phyloP scores from a whole-genome alignment of 768 basidiomycete genomes.

The Calocybe gangraenosa region DNA sequence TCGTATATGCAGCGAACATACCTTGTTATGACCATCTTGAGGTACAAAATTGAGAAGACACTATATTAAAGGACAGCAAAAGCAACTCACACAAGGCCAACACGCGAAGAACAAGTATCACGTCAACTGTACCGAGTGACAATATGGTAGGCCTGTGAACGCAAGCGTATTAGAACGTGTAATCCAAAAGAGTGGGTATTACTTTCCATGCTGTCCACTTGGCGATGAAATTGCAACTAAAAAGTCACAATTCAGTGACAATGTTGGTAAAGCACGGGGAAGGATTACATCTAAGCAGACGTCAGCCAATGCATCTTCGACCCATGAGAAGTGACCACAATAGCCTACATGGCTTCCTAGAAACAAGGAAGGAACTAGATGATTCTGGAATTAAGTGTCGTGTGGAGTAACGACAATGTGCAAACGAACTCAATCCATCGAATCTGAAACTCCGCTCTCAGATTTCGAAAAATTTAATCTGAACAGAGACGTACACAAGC shows the following conservation, averaged over 20 bases:
- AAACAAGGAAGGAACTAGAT: slow-evolving; percentile 2
- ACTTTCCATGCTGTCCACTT: slow-evolving; percentile 19
- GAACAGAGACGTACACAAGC: slow-evolving; percentile 21
- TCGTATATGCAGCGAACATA: background rate
- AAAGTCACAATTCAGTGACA: background rate
- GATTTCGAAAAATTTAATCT: too few species aligned
- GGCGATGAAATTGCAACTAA: slow-evolving; percentile 17
- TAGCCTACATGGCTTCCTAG: slow-evolving; percentile 4
- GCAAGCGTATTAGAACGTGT: background rate
- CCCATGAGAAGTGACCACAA: background rate
- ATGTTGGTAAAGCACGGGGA: background rate
- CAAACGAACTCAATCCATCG: slow-evolving; percentile 17
- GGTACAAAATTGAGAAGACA: background rate
- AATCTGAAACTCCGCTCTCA: too few species aligned
- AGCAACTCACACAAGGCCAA: slow-evolving; percentile 19
- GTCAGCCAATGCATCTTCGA: slow-evolving; percentile 1
- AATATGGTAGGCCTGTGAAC: slow-evolving; percentile 18
- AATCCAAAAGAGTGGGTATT: background rate
- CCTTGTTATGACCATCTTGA: slow-evolving; percentile 14
- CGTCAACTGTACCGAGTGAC: slow-evolving; percentile 18
- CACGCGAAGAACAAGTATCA: slow-evolving; percentile 21
- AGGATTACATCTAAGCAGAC: slow-evolving; percentile 7
- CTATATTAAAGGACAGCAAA: background rate
- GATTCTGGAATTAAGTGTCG: background rate
- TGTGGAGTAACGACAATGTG: background rate